Evolutionary conservation across 257 asterid species (phyloP).

Genomic region (Lithospermum erythrorhizon): DNA sequence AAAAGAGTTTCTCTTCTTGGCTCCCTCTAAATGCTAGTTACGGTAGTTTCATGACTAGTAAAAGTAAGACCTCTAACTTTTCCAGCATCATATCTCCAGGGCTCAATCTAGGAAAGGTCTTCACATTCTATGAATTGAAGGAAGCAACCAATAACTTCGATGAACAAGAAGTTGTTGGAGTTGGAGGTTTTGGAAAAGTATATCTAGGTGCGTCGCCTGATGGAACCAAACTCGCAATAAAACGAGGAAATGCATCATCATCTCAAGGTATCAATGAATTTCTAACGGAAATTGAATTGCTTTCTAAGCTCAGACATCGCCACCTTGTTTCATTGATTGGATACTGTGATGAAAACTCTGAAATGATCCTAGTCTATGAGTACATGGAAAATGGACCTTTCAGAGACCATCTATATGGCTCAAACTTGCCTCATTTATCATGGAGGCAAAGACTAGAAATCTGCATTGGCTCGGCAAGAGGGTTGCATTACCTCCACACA

Average conservation of each 20-base stretch:
- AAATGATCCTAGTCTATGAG: conserved; percentile 82
- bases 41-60: conserved; percentile 65
- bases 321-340: conserved; percentile 83
- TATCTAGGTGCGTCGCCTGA: conserved; percentile 48
- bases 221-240: conserved; percentile 67
- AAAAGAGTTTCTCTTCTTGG: conserved; percentile 81
- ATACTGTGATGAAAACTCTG: conserved; percentile 73
- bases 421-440: conserved; percentile 37
- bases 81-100: conserved; percentile 47
- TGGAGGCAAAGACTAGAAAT: conserved; percentile 84
- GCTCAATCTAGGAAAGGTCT: conserved; percentile 47
- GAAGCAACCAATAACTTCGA: conserved; percentile 71
- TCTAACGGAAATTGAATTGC: conserved; percentile 66
- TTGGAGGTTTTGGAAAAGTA: conserved; percentile 98
- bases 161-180: conserved; percentile 58
- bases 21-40: conserved; percentile 59
- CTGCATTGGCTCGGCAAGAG: conserved; percentile 86
- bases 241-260: conserved; percentile 78
- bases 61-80: conserved; percentile 45
- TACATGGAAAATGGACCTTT: conserved; percentile 77
- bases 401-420: conserved; percentile 71
- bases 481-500: conserved; percentile 90
- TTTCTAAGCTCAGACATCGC: conserved; percentile 78
- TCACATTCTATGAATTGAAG: conserved; percentile 48
- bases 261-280: conserved; percentile 89